phyloP scores from a whole-genome alignment of 768 basidiomycete species.

The Erythrobasidium yunnanense region DNA sequence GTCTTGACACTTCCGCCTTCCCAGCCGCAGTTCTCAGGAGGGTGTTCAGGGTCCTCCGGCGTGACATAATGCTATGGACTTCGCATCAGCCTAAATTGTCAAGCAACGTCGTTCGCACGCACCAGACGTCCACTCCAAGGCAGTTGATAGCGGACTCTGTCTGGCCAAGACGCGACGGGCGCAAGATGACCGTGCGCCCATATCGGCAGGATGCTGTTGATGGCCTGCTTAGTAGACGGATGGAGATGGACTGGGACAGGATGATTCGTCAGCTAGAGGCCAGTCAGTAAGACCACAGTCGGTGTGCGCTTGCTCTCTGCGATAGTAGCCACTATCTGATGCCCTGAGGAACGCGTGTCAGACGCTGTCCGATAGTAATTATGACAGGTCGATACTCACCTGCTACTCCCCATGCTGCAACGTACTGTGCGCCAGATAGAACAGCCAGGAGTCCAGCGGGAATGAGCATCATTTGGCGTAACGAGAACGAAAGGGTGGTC shows the following conservation, averaged over 20 bases:
- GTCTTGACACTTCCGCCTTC: slow-evolving; percentile 44
- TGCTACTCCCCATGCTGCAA: slow-evolving; percentile 22
- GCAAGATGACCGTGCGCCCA: slow-evolving; percentile 62
- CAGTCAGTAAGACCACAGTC: not conserved
- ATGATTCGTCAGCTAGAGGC: not conserved
- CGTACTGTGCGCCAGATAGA: not conserved
- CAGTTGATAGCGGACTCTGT: slow-evolving; percentile 27
- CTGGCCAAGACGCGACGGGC: slow-evolving; percentile 60
- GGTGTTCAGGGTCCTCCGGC: slow-evolving; percentile 59
- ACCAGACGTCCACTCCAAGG: slow-evolving; percentile 27
- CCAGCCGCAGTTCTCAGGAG: slow-evolving; percentile 62
- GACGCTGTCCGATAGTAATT: not conserved
- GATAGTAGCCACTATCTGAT: slow-evolving; percentile 25
- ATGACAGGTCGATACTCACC: not conserved
- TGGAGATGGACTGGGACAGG: slow-evolving; percentile 15
- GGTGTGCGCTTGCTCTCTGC: slow-evolving; percentile 10
- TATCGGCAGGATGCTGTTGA: slow-evolving; percentile 15
- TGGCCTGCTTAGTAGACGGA: slow-evolving; percentile 4
- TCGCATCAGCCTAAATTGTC: no score
- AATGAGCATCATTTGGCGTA: no score
- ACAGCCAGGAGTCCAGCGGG: not conserved
- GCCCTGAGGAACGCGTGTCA: slow-evolving; percentile 2
- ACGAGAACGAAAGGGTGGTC: no score
- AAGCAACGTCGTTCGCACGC: no score
- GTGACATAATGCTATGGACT: slow-evolving; percentile 61